Percentiles rank a stretch among this genome's conserved stretches.
phyloP scores from a whole-genome alignment of 2,329 filamentous ascomycete genomes.

The Pseudocercospora eumusae region DNA sequence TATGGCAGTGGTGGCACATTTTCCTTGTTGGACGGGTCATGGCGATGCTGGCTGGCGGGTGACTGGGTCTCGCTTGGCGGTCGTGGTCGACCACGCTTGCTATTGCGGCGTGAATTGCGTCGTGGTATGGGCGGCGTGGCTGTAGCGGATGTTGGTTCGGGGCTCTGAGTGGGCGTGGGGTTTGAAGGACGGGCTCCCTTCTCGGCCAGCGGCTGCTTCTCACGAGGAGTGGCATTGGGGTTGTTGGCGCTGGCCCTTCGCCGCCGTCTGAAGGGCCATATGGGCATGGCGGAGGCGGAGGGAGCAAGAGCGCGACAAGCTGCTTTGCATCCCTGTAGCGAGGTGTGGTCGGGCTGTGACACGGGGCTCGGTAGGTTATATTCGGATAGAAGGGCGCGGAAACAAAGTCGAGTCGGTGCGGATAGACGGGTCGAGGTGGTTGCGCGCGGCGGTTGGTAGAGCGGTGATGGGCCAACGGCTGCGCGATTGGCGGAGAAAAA shows the following conservation, averaged over 20 bases:
- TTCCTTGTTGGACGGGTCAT: conserved; percentile 28
- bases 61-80: conserved; percentile 11
- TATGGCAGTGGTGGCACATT: conserved; percentile 25
- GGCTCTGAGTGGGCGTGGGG: conserved; percentile 13
- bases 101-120: conserved; percentile 10
- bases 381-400: too few species aligned
- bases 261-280: conserved; percentile 81
- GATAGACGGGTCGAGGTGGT: conserved; percentile 6
- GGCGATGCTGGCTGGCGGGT: conserved; percentile 16
- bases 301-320: conserved; percentile 8
- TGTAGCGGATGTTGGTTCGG: conserved; percentile 17
- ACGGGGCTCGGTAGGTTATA: conserved; percentile 7
- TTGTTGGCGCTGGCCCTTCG: conserved; percentile 42
- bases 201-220: conserved; percentile 52
- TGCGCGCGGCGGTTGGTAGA: conserved; percentile 4
- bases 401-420: conserved; percentile 13
- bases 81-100: conserved; percentile 6
- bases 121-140: conserved; percentile 30
- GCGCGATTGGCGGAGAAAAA: conserved; percentile 16
- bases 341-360: conserved; percentile 1
- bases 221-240: conserved; percentile 14
- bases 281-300: conserved; percentile 60
- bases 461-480: conserved; percentile 5
- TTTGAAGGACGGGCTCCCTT: conserved; percentile 43
- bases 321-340: conserved; percentile 23